Percentiles rank a stretch among this genome's conserved stretches.
Evolutionary conservation across 441 rosid species (phyloP).

Genomic region (Pelargonium myrrhifolium): DNA sequence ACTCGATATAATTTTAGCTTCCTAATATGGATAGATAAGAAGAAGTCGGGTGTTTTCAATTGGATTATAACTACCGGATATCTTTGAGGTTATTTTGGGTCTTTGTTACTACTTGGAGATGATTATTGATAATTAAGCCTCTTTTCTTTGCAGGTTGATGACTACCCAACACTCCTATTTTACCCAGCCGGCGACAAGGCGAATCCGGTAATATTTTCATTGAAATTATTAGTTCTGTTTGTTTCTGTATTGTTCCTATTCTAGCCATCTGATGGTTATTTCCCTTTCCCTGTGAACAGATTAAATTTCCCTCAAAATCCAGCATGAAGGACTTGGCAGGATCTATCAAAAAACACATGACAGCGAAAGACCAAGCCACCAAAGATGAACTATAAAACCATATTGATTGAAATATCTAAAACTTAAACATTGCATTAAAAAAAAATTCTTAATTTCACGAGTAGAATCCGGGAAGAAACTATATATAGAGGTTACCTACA

Average conservation of each 20-base stretch:
- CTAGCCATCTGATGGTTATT: conserved; percentile 9
- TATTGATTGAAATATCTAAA: conserved; percentile 4
- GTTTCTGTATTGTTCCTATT: not conserved
- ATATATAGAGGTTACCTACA: not conserved
- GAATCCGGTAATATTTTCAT: conserved; percentile 49
- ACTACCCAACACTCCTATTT: conserved; percentile 64
- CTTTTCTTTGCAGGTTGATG: conserved; percentile 42
- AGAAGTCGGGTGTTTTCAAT: not conserved
- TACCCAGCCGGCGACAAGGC: conserved; percentile 58
- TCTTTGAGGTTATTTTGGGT: not conserved
- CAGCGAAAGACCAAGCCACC: conserved; percentile 29
- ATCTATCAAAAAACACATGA: conserved; percentile 46
- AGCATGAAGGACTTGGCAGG: conserved; percentile 57
- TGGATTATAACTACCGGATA: not conserved
- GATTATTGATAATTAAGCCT: too few species aligned
- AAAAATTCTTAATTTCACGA: not conserved
- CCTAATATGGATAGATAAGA: not conserved
- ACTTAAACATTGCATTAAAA: not conserved
- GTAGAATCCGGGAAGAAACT: not conserved
- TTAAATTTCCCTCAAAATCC: conserved; percentile 51
- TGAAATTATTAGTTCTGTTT: not conserved
- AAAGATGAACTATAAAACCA: conserved; percentile 73
- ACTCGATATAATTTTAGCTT: too few species aligned
- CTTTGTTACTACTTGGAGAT: conserved; percentile 8
- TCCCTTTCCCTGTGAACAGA: conserved; percentile 31